Evolutionary conservation across 2,329 filamentous ascomycete species (phyloP).

Genomic region (Colletotrichum phormii): DNA sequence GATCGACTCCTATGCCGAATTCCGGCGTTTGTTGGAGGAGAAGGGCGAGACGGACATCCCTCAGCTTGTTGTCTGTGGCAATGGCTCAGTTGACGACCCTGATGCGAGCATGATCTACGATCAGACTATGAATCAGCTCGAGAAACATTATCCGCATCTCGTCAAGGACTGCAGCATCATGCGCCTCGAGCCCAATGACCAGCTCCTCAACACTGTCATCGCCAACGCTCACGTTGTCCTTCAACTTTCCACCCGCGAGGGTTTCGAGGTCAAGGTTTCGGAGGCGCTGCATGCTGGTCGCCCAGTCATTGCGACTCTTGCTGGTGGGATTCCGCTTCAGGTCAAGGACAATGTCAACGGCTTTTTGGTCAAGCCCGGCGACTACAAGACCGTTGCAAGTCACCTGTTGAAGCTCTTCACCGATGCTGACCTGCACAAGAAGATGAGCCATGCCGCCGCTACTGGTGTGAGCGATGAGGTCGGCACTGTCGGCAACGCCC

Average conservation of each 20-base stretch:
- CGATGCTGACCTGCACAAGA: slow-evolving; percentile 71
- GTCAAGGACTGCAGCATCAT: slow-evolving; percentile 77
- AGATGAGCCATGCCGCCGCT: slow-evolving; percentile 74
- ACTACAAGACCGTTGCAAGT: slow-evolving; percentile 75
- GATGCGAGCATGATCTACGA: slow-evolving; percentile 80
- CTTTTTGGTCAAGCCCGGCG: slow-evolving; percentile 78
- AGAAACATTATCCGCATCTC: slow-evolving; percentile 71
- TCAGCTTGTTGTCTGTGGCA: slow-evolving; percentile 82
- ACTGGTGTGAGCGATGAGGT: slow-evolving; percentile 83
- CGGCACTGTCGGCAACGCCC: slow-evolving; percentile 81
- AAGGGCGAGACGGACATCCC: slow-evolving; percentile 65
- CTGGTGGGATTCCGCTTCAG: slow-evolving; percentile 85
- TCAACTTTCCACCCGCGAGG: slow-evolving; percentile 84
- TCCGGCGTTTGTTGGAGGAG: slow-evolving; percentile 71
- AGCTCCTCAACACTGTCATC: slow-evolving; percentile 82
- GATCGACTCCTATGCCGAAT: slow-evolving; percentile 79
- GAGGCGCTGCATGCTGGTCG: slow-evolving; percentile 85
- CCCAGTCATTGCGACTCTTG: slow-evolving; percentile 79
- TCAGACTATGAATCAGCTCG: slow-evolving; percentile 75
- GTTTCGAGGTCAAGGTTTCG: slow-evolving; percentile 88
- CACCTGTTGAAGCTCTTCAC: slow-evolving; percentile 76
- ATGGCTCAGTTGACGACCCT: slow-evolving; percentile 84
- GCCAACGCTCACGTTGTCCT: slow-evolving; percentile 79
- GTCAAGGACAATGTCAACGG: slow-evolving; percentile 78
- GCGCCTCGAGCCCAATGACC: slow-evolving; percentile 81